Percentiles rank a stretch among this genome's conserved stretches.
Evolutionary conservation across 164 flowering plant genomes (phyloP).

Genomic region (Tetracentron sinense): DNA sequence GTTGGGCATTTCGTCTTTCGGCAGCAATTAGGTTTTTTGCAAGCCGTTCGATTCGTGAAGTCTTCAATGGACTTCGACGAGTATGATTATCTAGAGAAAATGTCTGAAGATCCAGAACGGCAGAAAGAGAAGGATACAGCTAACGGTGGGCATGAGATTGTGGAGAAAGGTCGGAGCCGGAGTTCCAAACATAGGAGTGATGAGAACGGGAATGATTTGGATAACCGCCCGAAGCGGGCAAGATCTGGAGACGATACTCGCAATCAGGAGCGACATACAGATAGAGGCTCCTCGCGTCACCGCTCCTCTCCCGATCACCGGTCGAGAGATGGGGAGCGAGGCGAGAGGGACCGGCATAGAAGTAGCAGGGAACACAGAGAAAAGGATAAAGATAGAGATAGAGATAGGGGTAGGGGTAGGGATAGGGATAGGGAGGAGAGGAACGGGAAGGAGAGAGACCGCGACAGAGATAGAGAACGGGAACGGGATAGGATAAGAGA

Average conservation of each 20-base stretch:
- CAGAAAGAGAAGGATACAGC: slow-evolving; percentile 34
- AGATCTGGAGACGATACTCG: slow-evolving; percentile 44
- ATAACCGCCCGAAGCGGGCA: slow-evolving; percentile 33
- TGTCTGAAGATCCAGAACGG: slow-evolving; percentile 57
- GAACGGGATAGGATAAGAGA: no score
- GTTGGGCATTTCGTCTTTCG: slow-evolving; percentile 2
- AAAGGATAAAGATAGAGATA: no score
- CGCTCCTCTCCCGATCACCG: no score
- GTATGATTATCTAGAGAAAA: slow-evolving; percentile 71
- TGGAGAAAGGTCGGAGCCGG: slow-evolving; percentile 36
- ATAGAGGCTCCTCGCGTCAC: slow-evolving; percentile 38
- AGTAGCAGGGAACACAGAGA: no score
- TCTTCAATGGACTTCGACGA: slow-evolving; percentile 69
- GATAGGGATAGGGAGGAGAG: no score
- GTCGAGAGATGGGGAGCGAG: no score
- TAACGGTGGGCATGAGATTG: slow-evolving; percentile 40
- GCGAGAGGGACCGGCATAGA: no score
- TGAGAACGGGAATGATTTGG: slow-evolving; percentile 34
- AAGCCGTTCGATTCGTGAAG: not conserved
- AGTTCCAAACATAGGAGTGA: slow-evolving; percentile 47
- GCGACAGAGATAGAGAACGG: no score
- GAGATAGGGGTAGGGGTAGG: no score
- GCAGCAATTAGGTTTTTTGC: slow-evolving; percentile 2
- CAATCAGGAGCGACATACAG: slow-evolving; percentile 39
- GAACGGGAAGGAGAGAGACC: no score